Base-by-base conservation (phyloP, 116 monocot genomes). In the Cymodocea nodosa region DNA sequence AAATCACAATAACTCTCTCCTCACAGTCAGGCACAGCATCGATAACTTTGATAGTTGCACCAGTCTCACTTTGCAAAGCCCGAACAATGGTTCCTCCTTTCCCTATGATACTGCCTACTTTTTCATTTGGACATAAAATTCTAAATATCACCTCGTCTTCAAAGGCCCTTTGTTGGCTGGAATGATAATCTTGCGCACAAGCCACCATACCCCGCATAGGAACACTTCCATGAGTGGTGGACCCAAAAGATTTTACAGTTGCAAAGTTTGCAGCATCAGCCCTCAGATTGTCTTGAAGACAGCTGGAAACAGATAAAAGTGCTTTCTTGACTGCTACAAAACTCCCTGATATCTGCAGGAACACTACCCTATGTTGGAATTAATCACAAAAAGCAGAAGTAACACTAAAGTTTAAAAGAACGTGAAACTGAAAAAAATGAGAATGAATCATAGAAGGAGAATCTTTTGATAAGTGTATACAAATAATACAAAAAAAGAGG, bases 21-120 rank as follows among this genome's bases (percentile, higher is more conserved):
- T 93, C 85, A 60, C 83, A 85, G 60, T 93, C 85, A 68, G 71
- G 49, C 15, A 79, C 66, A 15, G 83, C 37, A 58, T 88, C 88
- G 23, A 75, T 13, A 69, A 93, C 53, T 67, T 73, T 83, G 50
- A 88, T 81, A 34, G 63, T 70, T 15, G 89, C 74, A 59, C 89
- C 93, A 74, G 88, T 93, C 53, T 93, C 88, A 80, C 35, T 89
- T 80, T 85, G 89, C 55, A 93, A 68, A 51, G 74, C 66, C n/a
- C 75, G 81, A 63, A 89, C 52, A 40, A 80, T 70, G 36, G 36
- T 37, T 53, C 93, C 85, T 60, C 51, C 85, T 76, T 86, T 93
- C 23, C 93, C 93, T 60, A 89, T 86, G 19, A 93, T 65, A 69
- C 73, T 74, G 19, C 82, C 82, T 68, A 93, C 93, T 66, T 69